Percentiles rank a stretch among this genome's conserved stretches.
Evolutionary conservation across 805 yeast species (phyloP).

Genomic region (Wickerhamiella parazyma): DNA sequence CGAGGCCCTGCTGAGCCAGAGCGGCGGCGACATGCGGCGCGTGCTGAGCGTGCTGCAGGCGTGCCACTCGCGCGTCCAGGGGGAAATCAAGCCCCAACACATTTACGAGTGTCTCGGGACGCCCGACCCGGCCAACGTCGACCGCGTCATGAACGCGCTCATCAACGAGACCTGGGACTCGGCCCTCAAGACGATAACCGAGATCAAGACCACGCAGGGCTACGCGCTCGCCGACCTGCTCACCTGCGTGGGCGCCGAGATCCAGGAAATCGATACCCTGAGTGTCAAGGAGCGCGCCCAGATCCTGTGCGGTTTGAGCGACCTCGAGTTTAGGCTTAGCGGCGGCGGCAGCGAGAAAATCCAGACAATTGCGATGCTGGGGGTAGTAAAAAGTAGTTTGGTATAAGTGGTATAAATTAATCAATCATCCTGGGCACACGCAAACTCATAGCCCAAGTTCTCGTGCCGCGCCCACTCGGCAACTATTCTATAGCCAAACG

Average conservation of each 20-base stretch:
- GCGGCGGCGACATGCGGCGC: constrained; percentile 82
- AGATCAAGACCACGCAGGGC: constrained; percentile 59
- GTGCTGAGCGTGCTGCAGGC: constrained; percentile 91
- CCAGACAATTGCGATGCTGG: constrained; percentile 81
- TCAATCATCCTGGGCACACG: constrained; percentile 3
- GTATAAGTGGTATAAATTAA: constrained; percentile 21
- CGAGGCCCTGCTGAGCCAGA: constrained; percentile 46
- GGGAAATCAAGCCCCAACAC: constrained; percentile 54
- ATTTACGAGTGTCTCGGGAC: constrained; percentile 93
- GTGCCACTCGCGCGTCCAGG: constrained; percentile 63
- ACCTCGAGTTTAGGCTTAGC: constrained; percentile 80
- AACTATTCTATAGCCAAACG: constrained; percentile 26
- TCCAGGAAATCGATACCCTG: constrained; percentile 50
- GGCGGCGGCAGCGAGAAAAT: constrained; percentile 87
- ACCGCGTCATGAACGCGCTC: constrained; percentile 59
- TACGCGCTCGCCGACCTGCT: constrained; percentile 79
- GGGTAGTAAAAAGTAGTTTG: constrained; percentile 61
- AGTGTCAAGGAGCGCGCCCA: constrained; percentile 46
- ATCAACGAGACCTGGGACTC: constrained; percentile 82
- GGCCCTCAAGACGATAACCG: constrained; percentile 51
- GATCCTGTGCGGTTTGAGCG: constrained; percentile 60
- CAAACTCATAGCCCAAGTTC: constrained; percentile 23
- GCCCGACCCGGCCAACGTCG: constrained; percentile 79
- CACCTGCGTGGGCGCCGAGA: constrained; percentile 56
- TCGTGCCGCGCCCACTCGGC: constrained; percentile 27